These are phyloP conservation scores for Pugionium dolabratum DNA, from an alignment of 345 rosid species.

Conservation along the genomic window DNA sequence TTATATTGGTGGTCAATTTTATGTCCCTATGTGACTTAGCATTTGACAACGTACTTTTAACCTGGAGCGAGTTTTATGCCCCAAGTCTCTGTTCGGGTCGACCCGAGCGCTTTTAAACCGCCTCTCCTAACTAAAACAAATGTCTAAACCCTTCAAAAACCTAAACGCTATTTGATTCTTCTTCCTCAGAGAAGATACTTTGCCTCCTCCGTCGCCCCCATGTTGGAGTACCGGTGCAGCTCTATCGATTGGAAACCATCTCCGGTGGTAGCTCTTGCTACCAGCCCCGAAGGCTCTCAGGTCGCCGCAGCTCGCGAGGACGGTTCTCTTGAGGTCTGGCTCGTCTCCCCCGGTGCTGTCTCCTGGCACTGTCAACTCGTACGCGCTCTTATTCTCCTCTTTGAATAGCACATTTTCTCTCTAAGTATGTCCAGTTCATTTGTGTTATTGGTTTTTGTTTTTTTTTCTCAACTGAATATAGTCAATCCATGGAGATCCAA, in stretches of 20 bases:
- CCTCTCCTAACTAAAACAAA: neutral
- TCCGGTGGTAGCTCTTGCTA: constrained; percentile 81
- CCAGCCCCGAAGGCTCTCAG: constrained; percentile 70
- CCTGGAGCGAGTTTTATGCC: neutral
- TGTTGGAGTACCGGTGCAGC: constrained; percentile 60
- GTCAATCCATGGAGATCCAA: constrained; percentile 80
- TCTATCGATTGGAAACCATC: constrained; percentile 88
- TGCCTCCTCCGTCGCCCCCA: constrained; percentile 30
- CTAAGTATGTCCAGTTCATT: constrained; percentile 1
- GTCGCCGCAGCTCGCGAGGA: constrained; percentile 90
- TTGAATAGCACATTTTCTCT: neutral
- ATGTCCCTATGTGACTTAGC: too few relatives aligned
- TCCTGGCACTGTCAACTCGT: constrained; percentile 99
- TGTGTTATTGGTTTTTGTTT: neutral
- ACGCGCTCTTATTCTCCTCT: constrained; percentile 36
- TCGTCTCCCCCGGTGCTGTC: constrained; percentile 80
- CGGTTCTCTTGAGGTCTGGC: constrained; percentile 95
- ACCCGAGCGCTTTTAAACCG: constrained; percentile 25
- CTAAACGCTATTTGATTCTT: constrained; percentile 20
- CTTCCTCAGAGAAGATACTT: neutral
- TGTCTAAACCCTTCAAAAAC: constrained; percentile 28
- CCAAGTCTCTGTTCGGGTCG: neutral
- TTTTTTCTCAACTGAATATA: constrained; percentile 24
- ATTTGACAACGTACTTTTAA: too few relatives aligned
- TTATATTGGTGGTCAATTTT: too few relatives aligned